These are phyloP conservation scores for Tephrocybe sp. DNA, from an alignment of 768 basidiomycete genomes.

Conservation along the genomic window DNA sequence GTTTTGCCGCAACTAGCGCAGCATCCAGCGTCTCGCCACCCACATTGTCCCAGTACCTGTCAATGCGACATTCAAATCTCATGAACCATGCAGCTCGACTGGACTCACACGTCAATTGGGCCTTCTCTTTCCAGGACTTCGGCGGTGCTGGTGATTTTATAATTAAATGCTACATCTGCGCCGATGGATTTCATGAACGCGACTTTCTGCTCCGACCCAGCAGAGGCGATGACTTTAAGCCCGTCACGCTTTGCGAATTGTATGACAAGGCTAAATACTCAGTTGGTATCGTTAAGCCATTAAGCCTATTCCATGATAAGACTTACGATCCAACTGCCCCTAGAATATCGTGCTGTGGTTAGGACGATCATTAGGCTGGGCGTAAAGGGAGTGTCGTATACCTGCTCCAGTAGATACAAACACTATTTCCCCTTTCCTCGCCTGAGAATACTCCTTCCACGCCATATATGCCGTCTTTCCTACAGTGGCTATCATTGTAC, in stretches of 20 bases:
- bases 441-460: slow-evolving; percentile 40
- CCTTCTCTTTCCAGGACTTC: slow-evolving; percentile 59
- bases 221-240: slow-evolving; percentile 67
- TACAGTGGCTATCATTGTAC: no score
- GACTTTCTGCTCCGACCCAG: slow-evolving; percentile 76
- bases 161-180: slow-evolving; percentile 72
- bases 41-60: slow-evolving; percentile 58
- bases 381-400: no score
- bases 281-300: no score
- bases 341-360: slow-evolving; percentile 15
- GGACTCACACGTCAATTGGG: slow-evolving; percentile 42
- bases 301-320: no score
- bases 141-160: slow-evolving; percentile 56
- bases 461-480: slow-evolving; percentile 39
- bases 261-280: slow-evolving; percentile 48
- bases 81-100: no score
- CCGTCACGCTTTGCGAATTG: slow-evolving; percentile 54
- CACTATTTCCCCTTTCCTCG: slow-evolving; percentile 41
- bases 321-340: slow-evolving; percentile 48
- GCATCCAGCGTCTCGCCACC: slow-evolving; percentile 61
- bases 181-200: slow-evolving; percentile 59
- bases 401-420: slow-evolving; percentile 44
- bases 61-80: not conserved
- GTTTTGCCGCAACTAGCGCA: slow-evolving; percentile 46
- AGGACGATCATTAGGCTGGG: not conserved